Evolutionary conservation across 148 eudicot genomes (phyloP).

Genomic region (Rhododendron kiyosumense): DNA sequence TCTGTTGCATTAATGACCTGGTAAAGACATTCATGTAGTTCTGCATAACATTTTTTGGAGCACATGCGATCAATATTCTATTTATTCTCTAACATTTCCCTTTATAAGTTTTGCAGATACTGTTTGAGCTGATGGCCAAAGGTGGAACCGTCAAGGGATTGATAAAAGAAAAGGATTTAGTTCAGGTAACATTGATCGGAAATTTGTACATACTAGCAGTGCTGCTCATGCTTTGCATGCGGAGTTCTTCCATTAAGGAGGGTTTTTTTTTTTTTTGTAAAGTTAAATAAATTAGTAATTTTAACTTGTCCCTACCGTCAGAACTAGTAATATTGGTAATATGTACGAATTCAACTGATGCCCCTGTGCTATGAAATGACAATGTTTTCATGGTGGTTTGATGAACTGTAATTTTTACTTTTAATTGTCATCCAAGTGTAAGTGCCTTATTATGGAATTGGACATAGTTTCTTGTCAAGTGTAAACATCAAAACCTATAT

Average conservation of each 20-base stretch:
- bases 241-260: neutral
- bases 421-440: neutral
- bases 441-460: neutral
- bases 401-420: neutral
- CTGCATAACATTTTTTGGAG: neutral
- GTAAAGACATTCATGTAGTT: neutral
- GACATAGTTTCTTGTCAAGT: neutral
- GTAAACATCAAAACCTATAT: neutral
- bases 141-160: slow-evolving; percentile 96
- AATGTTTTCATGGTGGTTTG: neutral
- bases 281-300: neutral
- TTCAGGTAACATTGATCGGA: slow-evolving; percentile 54
- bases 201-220: neutral
- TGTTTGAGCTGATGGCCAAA: slow-evolving; percentile 83
- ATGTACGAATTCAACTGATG: neutral
- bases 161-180: slow-evolving; percentile 82
- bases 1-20: neutral
- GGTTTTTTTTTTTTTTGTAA: neutral
- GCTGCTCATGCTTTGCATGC: neutral
- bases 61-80: neutral
- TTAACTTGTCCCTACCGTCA: neutral
- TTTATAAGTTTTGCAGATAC: slow-evolving; percentile 49
- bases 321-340: neutral
- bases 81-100: neutral
- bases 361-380: neutral